phyloP scores from a whole-genome alignment of 345 rosid species.

The Syzygium jambos region DNA sequence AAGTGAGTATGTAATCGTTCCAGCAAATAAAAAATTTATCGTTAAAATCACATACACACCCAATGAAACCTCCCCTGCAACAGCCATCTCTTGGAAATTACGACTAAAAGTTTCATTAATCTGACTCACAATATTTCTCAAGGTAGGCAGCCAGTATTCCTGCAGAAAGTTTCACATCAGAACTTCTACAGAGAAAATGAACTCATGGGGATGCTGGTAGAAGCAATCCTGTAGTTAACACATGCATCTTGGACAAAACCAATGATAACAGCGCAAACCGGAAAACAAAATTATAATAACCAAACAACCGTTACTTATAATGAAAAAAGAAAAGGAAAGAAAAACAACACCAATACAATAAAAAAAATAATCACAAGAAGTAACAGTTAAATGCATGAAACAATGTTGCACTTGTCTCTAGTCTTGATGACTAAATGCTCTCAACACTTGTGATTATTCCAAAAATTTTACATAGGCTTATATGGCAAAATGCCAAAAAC shows the following conservation, averaged over 20 bases:
- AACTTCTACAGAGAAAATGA: background rate
- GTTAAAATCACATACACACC: conserved; percentile 20
- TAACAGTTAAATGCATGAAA: background rate
- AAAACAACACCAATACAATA: background rate
- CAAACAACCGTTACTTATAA: background rate
- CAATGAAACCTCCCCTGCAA: conserved; percentile 88
- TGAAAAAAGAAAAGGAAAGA: background rate
- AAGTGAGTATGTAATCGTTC: background rate
- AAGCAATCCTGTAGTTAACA: background rate
- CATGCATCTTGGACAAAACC: background rate
- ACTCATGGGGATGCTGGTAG: background rate
- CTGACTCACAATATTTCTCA: conserved; percentile 73
- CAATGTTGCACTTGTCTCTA: background rate
- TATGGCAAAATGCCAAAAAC: background rate
- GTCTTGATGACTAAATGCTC: background rate
- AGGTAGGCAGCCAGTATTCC: conserved; percentile 84
- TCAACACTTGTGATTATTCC: background rate
- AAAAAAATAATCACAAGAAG: background rate
- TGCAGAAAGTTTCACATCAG: conserved; percentile 12
- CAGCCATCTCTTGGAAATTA: conserved; percentile 93
- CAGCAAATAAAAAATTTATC: background rate
- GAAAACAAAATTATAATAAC: background rate
- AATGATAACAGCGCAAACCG: background rate
- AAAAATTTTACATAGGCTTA: background rate
- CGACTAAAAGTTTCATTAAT: conserved; percentile 83